These are phyloP conservation scores for Sporisorium exsertum DNA, from an alignment of 1,284 basidiomycete species.

Conservation along the genomic window DNA sequence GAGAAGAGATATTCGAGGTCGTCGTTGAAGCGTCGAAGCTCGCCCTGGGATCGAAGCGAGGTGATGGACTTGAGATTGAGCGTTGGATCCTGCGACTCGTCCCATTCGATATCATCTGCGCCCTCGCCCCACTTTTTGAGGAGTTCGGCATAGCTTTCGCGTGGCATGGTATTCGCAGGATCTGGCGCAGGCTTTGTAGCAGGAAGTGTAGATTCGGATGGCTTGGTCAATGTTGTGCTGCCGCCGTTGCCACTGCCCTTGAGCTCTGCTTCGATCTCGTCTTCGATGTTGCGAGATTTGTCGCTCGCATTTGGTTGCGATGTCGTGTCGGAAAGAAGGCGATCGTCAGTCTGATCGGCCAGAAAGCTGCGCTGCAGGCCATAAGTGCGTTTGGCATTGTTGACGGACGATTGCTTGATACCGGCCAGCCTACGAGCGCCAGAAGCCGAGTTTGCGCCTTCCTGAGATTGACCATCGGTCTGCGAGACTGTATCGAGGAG, in stretches of 20 bases:
- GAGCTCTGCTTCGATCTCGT: slow-evolving; percentile 49
- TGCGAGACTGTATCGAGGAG: slow-evolving; percentile 12
- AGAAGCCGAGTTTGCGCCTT: slow-evolving; percentile 8
- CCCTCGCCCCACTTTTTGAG: slow-evolving; percentile 52
- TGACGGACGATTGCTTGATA: slow-evolving; percentile 39
- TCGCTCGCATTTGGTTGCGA: no score
- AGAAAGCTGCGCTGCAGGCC: slow-evolving; percentile 51
- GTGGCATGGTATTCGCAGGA: slow-evolving; percentile 6
- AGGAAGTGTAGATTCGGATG: background rate
- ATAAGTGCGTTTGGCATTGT: slow-evolving; percentile 48
- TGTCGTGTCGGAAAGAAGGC: slow-evolving; percentile 29
- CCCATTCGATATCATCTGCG: slow-evolving; percentile 53
- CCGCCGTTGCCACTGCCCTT: slow-evolving; percentile 3
- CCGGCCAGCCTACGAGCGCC: slow-evolving; percentile 38
- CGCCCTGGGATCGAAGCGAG: slow-evolving; percentile 43
- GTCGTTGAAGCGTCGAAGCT: slow-evolving; percentile 52
- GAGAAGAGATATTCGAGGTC: slow-evolving; percentile 54
- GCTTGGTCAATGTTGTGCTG: background rate
- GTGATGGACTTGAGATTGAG: slow-evolving; percentile 54
- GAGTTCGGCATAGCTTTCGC: slow-evolving; percentile 55
- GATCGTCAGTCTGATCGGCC: slow-evolving; percentile 41
- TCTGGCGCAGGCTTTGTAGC: slow-evolving; percentile 1
- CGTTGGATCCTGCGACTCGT: slow-evolving; percentile 51
- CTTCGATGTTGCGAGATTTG: slow-evolving; percentile 32
- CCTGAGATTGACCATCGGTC: slow-evolving; percentile 31